These are phyloP conservation scores for Chlorella vulgaris DNA, from an alignment of 139 green algal species.

Conservation along the genomic window DNA sequence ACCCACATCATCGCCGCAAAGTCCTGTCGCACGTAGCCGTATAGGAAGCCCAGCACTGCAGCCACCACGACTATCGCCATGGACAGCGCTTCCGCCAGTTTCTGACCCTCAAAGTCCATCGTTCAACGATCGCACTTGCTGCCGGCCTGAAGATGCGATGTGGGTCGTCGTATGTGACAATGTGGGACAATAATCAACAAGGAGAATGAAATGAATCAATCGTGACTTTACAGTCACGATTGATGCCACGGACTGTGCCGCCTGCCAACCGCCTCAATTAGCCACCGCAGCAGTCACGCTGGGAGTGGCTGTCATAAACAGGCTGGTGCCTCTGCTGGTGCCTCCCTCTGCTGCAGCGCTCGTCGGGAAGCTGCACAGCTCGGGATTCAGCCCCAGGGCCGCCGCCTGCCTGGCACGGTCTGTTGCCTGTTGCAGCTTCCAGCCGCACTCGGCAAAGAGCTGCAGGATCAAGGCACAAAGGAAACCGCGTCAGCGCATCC, in stretches of 20 bases:
- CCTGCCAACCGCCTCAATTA: no score
- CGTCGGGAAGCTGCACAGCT: conserved; percentile 4
- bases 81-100: conserved; percentile 28
- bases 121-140: no score
- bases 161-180: no score
- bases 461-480: background rate
- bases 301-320: conserved; percentile 24
- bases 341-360: background rate
- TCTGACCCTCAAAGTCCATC: conserved; percentile 49
- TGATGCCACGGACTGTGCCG: background rate
- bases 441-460: conserved; percentile 20
- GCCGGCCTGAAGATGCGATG: no score
- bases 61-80: conserved; percentile 14
- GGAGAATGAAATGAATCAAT: no score
- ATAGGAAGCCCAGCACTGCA: conserved; percentile 28
- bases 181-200: no score
- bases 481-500: background rate
- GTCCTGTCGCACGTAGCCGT: conserved; percentile 27
- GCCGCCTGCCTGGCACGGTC: conserved; percentile 1
- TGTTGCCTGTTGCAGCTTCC: conserved; percentile 5
- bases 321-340: background rate
- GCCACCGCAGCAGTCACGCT: background rate
- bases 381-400: background rate
- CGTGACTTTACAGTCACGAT: no score
- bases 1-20: conserved; percentile 42